A percentile compares a stretch with the other conserved stretches of the same genome.
These are phyloP conservation scores for Melaleuca alternifolia DNA, from an alignment of 345 rosid genomes.

Conservation along the genomic window DNA sequence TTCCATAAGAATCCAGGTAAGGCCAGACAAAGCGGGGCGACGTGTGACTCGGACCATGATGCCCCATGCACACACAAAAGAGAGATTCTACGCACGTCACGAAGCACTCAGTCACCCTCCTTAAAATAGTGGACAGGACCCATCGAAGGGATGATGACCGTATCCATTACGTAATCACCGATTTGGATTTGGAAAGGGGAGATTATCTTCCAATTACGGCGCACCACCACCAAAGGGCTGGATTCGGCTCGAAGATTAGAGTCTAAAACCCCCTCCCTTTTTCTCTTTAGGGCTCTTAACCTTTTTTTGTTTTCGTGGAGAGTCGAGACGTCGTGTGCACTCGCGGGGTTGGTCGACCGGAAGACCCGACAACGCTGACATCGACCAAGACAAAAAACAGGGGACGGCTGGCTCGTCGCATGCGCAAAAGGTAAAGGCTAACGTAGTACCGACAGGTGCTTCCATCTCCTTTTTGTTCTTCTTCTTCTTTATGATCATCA, in stretches of 20 bases:
- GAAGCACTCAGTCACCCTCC: neutral
- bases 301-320: neutral
- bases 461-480: neutral
- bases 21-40: neutral
- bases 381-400: neutral
- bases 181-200: neutral
- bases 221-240: neutral
- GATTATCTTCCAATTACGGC: neutral
- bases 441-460: neutral
- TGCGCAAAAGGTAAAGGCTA: neutral
- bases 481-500: neutral
- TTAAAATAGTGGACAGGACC: neutral
- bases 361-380: neutral
- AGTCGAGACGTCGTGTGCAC: neutral
- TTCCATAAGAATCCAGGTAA: neutral
- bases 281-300: neutral
- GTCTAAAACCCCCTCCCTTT: no score
- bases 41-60: neutral
- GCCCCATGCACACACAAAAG: neutral
- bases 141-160: neutral
- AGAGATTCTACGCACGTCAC: neutral
- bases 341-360: neutral
- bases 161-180: neutral
- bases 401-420: neutral
- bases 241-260: neutral